phyloP scores from a whole-genome alignment of 2,329 filamentous ascomycete genomes.

The Colletotrichum cereale region DNA sequence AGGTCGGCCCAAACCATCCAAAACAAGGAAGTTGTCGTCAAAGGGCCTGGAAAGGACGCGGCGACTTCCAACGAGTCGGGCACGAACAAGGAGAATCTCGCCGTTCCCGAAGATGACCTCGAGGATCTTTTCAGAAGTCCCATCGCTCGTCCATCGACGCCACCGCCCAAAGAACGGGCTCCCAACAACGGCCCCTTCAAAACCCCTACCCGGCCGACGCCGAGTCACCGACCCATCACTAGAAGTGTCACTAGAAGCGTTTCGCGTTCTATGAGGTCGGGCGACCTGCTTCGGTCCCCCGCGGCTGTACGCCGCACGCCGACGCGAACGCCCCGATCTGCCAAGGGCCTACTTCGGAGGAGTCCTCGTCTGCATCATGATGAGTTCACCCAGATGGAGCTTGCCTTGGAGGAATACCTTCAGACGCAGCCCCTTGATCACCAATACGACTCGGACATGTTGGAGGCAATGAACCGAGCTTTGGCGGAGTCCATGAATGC shows the following conservation, averaged over 20 bases:
- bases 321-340: slow-evolving; percentile 56
- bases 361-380: slow-evolving; percentile 37
- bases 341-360: slow-evolving; percentile 28
- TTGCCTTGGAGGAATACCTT: slow-evolving; percentile 36
- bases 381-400: slow-evolving; percentile 36
- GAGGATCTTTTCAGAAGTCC: slow-evolving; percentile 76
- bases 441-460: slow-evolving; percentile 35
- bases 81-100: slow-evolving; percentile 64
- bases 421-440: slow-evolving; percentile 30
- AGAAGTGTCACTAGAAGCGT: slow-evolving; percentile 73
- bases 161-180: slow-evolving; percentile 62
- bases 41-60: slow-evolving; percentile 53
- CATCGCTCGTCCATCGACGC: slow-evolving; percentile 61
- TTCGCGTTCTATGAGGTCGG: slow-evolving; percentile 66
- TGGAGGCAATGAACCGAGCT: slow-evolving; percentile 39
- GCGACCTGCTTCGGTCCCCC: slow-evolving; percentile 59
- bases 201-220: slow-evolving; percentile 73
- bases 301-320: slow-evolving; percentile 63
- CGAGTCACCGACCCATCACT: slow-evolving; percentile 71
- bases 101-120: slow-evolving; percentile 65
- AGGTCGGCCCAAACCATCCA: slow-evolving; percentile 49
- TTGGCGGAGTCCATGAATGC: slow-evolving; percentile 33
- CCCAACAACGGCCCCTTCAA: slow-evolving; percentile 65
- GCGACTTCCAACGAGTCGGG: neutral
- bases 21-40: slow-evolving; percentile 52